These are phyloP conservation scores for Kazachstania africana DNA, from an alignment of 805 yeast species.

Conservation along the genomic window DNA sequence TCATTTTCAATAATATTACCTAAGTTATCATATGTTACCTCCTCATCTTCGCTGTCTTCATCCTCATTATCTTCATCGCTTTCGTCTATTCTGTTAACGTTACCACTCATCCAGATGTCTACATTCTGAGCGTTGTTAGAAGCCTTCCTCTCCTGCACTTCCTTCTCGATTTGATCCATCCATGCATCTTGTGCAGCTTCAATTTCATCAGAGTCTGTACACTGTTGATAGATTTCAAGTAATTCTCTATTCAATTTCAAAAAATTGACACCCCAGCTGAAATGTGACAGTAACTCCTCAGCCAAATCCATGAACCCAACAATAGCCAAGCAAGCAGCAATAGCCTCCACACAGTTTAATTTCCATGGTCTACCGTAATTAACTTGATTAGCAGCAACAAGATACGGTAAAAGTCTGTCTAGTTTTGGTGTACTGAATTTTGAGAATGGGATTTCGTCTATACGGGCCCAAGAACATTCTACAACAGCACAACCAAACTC, in stretches of 20 bases:
- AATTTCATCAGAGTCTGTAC: constrained; percentile 73
- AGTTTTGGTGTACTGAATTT: constrained; percentile 87
- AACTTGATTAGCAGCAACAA: constrained; percentile 94
- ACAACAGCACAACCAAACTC: constrained; percentile 89
- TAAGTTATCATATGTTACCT: constrained; percentile 3
- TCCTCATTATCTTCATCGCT: constrained; percentile 9
- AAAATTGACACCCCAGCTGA: constrained; percentile 91
- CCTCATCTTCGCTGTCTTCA: constrained; percentile 10
- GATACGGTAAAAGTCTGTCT: constrained; percentile 78
- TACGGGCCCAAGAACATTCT: constrained; percentile 96
- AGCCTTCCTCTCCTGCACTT: constrained; percentile 48
- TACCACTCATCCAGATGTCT: constrained; percentile 73
- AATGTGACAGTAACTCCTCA: constrained; percentile 54
- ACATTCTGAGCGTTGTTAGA: constrained; percentile 36
- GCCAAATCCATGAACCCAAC: constrained; percentile 93
- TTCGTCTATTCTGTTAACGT: constrained; percentile 44
- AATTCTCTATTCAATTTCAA: constrained; percentile 72
- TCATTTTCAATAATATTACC: too few relatives aligned
- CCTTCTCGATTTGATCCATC: constrained; percentile 56
- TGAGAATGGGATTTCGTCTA: constrained; percentile 92
- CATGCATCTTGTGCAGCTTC: constrained; percentile 62
- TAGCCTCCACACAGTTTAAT: constrained; percentile 90
- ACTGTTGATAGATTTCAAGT: constrained; percentile 57
- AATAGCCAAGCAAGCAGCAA: constrained; percentile 93
- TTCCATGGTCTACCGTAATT: constrained; percentile 96